Conservation (phyloP, 2,329 filamentous ascomycete genomes). For the Colletotrichum scovillei region DNA sequence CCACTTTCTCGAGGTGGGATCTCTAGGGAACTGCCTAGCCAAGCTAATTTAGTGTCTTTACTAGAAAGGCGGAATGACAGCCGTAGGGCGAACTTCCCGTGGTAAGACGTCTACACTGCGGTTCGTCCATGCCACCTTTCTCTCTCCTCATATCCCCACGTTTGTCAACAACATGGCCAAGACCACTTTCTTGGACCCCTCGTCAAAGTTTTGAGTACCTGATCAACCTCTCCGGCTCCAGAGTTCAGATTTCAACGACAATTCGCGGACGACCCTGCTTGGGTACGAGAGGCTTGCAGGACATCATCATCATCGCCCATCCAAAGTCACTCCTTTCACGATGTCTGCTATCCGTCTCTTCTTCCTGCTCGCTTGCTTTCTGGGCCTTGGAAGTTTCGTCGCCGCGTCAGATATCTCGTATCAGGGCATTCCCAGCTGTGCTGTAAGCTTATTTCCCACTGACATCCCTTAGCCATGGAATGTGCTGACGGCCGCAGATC, state of each 20-base stretch:
- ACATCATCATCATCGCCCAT: not conserved
- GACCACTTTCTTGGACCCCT: not conserved
- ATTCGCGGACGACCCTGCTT: not conserved
- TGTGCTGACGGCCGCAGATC: constrained; percentile 6
- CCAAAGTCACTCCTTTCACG: not conserved
- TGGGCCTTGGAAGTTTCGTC: constrained; percentile 1
- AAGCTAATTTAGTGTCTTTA: not conserved
- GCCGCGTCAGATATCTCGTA: not conserved
- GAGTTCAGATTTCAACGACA: not conserved
- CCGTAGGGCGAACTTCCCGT: not conserved
- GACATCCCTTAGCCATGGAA: not conserved
- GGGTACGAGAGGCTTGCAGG: not conserved
- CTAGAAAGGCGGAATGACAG: not conserved
- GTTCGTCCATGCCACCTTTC: not conserved
- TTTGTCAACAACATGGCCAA: not conserved
- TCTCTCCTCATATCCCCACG: not conserved
- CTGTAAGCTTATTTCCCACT: constrained; percentile 1
- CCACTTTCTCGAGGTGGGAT: not conserved
- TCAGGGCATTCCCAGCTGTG: constrained; percentile 14
- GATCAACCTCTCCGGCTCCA: not conserved
- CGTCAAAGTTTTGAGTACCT: not conserved
- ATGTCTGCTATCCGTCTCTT: constrained; percentile 21
- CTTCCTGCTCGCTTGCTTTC: constrained; percentile 11
- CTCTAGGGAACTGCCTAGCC: not conserved
- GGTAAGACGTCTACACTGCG: not conserved